These are phyloP conservation scores for Fragilariopsis cylindrus DNA, from an alignment of 108 stramenopile genomes.

Conservation along the genomic window DNA sequence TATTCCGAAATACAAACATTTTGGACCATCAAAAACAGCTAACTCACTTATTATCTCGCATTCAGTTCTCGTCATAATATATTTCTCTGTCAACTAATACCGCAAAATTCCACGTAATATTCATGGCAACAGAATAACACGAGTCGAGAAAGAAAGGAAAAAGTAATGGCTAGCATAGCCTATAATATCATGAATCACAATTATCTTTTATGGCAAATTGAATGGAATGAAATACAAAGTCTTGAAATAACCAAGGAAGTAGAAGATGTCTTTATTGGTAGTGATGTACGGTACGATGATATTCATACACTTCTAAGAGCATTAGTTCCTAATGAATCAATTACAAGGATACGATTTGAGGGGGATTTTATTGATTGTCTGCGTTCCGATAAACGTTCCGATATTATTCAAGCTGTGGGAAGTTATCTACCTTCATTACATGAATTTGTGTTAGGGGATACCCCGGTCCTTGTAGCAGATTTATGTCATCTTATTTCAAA, in stretches of 20 bases:
- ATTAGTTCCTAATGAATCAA: background rate
- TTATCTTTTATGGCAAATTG: background rate
- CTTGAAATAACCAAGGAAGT: conserved; percentile 6
- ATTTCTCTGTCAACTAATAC: no score
- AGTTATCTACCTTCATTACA: background rate
- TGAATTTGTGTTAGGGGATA: background rate
- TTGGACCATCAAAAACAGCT: no score
- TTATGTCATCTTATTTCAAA: background rate
- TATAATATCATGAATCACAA: background rate
- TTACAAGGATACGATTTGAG: background rate
- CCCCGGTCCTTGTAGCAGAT: conserved; percentile 3
- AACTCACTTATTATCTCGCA: no score
- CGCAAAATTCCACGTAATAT: no score
- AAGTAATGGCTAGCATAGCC: background rate
- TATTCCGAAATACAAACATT: no score
- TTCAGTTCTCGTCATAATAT: no score
- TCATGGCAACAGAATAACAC: no score
- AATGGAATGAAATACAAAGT: background rate
- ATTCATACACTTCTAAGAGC: background rate
- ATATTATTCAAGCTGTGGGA: background rate
- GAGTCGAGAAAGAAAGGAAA: no score
- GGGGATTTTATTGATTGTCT: background rate
- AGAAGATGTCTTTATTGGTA: conserved; percentile 5
- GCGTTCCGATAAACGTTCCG: background rate
- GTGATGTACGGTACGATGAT: background rate